Percentiles rank a stretch among this genome's conserved stretches.
Conservation (phyloP, 306 rosid genomes). For the apple (Malus domestica) region DNA sequence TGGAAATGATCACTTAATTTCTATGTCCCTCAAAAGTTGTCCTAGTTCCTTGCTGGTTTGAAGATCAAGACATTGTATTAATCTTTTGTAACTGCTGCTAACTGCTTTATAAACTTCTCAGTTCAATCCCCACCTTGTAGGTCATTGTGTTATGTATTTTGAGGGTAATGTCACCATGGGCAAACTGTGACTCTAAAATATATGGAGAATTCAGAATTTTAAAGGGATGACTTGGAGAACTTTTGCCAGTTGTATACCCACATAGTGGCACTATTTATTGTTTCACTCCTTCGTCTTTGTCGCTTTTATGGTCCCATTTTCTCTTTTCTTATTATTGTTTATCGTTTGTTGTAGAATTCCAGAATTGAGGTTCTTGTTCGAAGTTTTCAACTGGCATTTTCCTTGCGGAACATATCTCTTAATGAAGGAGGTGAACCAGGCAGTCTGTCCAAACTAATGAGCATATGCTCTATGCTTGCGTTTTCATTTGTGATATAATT, state of each 20-base stretch:
- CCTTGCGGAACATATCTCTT: slow-evolving; percentile 70
- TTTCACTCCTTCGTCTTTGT: background rate
- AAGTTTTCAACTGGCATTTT: slow-evolving; percentile 85
- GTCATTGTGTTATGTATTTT: no score
- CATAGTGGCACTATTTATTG: background rate
- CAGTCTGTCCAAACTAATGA: background rate
- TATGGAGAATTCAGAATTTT: background rate
- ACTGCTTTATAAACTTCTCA: background rate
- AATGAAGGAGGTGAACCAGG: slow-evolving; percentile 49
- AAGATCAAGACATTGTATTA: background rate
- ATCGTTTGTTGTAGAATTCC: slow-evolving; percentile 55
- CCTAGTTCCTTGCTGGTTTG: background rate
- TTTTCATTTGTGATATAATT: background rate
- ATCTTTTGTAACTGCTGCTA: background rate
- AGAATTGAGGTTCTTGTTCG: slow-evolving; percentile 66
- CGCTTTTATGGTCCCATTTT: background rate
- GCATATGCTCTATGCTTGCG: slow-evolving; percentile 3
- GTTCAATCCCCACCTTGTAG: background rate
- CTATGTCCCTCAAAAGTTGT: background rate
- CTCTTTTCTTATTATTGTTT: slow-evolving; percentile 1
- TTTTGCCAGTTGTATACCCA: background rate
- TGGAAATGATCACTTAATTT: background rate
- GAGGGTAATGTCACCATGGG: background rate
- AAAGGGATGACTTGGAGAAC: background rate
- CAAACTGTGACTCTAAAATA: background rate